Evolutionary conservation across 495 filamentous ascomycete genomes (phyloP), one percentile per base, ranked within the genome.

Genomic region (Tuber magnatum): DNA sequence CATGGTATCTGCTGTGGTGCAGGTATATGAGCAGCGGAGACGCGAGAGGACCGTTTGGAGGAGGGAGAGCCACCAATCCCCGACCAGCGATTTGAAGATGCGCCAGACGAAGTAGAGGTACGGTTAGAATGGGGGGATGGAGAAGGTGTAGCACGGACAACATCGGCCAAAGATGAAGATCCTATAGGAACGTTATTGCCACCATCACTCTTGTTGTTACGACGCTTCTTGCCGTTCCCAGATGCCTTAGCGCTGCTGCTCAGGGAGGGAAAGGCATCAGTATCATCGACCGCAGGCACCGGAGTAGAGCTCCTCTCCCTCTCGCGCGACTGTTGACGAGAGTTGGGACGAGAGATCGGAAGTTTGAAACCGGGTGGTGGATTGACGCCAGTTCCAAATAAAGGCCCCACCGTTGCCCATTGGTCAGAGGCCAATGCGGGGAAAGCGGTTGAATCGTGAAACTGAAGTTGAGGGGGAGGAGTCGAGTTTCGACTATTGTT

Each of bases 211-310:
- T 77, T 76, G 18, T 65, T 65, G 32, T 81, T 81, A 48, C 78
- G 79, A 32, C 78, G 79, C 48, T 80, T 80, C 71, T 81, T 92
- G 77, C 97, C 94, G 84, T 97, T 97, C 16, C 88, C 89, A 71
- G 89, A 88, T 80, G 94, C 94, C 32, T 89, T 87, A 48, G 89
- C 90, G 56, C 92, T 91, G 41, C 94, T 90, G 32, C 91, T 91
- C n/a, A 99, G 89, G 32, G 92, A 92, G 14, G 96, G 96, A 82
- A 99, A 99, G 9, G 96, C 95, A 81, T 98, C 96, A 32, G 91
- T 93, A 81, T 99, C 96, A 82, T 99, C 94, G 14, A 95, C 90
- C 16, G 92, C 89, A 41, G 91, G 93, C 16, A 93, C 90, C 43
- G 89, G 77, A 56, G 84, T 42, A 90, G 89, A 61, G 39, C 72